phyloP scores from a whole-genome alignment of 164 flowering plant species.

The Stephania cephalantha region DNA sequence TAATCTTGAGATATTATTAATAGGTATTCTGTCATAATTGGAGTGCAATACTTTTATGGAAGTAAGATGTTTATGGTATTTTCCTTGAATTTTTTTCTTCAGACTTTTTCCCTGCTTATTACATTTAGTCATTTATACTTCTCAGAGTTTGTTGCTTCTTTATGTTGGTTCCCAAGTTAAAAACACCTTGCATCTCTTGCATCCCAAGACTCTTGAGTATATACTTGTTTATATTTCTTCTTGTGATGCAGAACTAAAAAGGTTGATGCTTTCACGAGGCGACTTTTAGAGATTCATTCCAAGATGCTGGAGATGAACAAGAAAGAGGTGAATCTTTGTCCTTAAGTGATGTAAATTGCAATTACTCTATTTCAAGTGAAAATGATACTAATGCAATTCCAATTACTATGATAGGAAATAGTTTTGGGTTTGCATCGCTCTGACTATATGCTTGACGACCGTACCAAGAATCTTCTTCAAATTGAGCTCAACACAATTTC shows the following conservation, averaged over 20 bases:
- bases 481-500: conserved; percentile 97
- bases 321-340: conserved; percentile 49
- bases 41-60: not conserved
- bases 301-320: conserved; percentile 71
- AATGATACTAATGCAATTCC: conserved; percentile 11
- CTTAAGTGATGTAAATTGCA: not conserved
- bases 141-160: not conserved
- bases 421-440: conserved; percentile 97
- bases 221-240: not conserved
- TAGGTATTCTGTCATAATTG: not conserved
- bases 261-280: conserved; percentile 76
- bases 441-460: conserved; percentile 96
- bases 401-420: conserved; percentile 50
- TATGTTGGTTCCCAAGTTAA: not conserved
- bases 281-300: conserved; percentile 88
- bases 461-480: conserved; percentile 87
- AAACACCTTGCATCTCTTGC: not conserved
- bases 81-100: not conserved
- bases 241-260: conserved; percentile 68
- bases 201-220: not conserved
- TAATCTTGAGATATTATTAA: not conserved
- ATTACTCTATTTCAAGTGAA: not conserved
- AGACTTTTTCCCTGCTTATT: not conserved
- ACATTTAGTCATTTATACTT: not conserved
- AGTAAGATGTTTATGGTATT: not conserved